Base-by-base conservation (phyloP, 2,329 filamentous ascomycete species). In the Alternaria novae-zelandiae region DNA sequence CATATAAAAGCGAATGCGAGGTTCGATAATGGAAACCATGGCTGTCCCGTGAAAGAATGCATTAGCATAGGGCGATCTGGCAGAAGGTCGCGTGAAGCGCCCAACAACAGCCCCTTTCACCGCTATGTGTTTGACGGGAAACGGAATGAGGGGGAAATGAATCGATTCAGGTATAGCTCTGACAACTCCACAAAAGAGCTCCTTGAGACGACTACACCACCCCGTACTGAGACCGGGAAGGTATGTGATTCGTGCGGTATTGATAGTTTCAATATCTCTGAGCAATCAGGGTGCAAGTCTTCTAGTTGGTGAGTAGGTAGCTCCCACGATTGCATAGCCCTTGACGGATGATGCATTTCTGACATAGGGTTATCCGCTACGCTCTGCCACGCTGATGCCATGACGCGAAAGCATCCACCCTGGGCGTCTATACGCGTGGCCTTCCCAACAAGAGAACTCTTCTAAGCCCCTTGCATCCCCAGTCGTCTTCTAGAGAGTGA, bases 131-230 rank as follows among this genome's bases (percentile, higher is more conserved):
- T 55, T 51, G 32, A 61, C 67, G 65, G 65, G 56, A 57, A 68
- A 68, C 63, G 65, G 59, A 64, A 25, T 61, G 63, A 64, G 63
- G 67, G 67, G 57, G 59, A 57, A 57, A 57, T 54, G 54, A 61
- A 57, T 57, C 57, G 23, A 43, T 56, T 67, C 23, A 59, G 66
- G 61, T 15, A 63, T 69, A 67, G 61, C 46, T 53, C 46, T 26
- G 43, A 50, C 26, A 45, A 56, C 32, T 41, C 59, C 53, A 59
- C 55, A 46, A 32, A 49, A 28, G 28, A 36, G 45, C 43, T 55
- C 54, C 23, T 45, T 44, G 50, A 59, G 43, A 59, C 36, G 36
- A 30, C 43, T n/a, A 45, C 41, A 25, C 23, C 43, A 46, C 28
- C 30, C 15, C 23, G 47, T n/a, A 32, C 23, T 20, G n/a, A 21